Evolutionary conservation across 2,329 filamentous ascomycete species (phyloP).

Genomic region (Trichophaea hybrida): DNA sequence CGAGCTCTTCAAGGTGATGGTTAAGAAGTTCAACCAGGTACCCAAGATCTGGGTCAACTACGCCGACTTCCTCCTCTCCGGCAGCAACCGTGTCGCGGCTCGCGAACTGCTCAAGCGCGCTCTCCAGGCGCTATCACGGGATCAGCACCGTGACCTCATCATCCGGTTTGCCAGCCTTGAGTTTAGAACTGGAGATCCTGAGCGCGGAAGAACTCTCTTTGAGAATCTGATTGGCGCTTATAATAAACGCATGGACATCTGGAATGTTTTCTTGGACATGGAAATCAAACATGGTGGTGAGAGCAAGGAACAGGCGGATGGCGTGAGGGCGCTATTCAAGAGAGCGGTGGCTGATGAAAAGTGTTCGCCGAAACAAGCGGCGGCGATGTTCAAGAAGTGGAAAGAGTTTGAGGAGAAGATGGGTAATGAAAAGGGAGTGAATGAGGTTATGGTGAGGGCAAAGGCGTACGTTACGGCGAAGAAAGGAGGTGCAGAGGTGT

Average conservation of each 20-base stretch:
- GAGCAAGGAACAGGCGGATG: constrained; percentile 39
- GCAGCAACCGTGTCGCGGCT: constrained; percentile 54
- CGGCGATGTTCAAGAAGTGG: constrained; percentile 86
- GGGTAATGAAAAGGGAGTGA: constrained; percentile 54
- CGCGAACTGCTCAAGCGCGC: constrained; percentile 69
- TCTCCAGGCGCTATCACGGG: constrained; percentile 62
- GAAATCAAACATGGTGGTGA: constrained; percentile 51
- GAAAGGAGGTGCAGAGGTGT: constrained; percentile 20
- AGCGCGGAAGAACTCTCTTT: constrained; percentile 88
- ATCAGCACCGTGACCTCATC: constrained; percentile 55
- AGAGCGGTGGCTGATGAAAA: constrained; percentile 43
- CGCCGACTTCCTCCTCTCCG: constrained; percentile 70
- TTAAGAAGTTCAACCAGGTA: constrained; percentile 73
- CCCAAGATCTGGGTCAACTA: constrained; percentile 87
- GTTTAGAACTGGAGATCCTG: constrained; percentile 77
- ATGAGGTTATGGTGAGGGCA: constrained; percentile 56
- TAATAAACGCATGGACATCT: constrained; percentile 80
- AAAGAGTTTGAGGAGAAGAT: constrained; percentile 68
- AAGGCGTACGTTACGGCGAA: constrained; percentile 50
- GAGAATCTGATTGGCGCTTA: constrained; percentile 72
- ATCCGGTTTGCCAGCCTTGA: constrained; percentile 84
- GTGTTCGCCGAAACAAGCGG: constrained; percentile 38
- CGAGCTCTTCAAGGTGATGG: constrained; percentile 66
- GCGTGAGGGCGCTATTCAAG: constrained; percentile 66
- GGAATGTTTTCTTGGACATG: constrained; percentile 81